These are phyloP conservation scores for Guyanaporus albipodus DNA, from an alignment of 768 basidiomycete genomes.

Conservation along the genomic window DNA sequence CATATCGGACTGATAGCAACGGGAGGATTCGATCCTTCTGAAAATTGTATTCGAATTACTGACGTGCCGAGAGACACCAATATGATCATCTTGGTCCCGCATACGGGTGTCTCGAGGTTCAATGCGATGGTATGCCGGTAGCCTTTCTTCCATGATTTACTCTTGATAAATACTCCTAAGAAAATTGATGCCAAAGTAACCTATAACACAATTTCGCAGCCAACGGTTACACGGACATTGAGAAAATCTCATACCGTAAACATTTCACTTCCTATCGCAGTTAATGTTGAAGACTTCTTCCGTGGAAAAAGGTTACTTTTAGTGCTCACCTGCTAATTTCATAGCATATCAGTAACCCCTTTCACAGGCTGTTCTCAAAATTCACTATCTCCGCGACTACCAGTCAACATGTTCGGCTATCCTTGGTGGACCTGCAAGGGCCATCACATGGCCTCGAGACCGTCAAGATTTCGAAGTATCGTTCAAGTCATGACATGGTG, in stretches of 20 bases:
- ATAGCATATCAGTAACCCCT: background rate
- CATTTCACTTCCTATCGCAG: constrained; percentile 76
- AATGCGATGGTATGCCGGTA: constrained; percentile 51
- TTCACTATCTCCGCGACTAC: constrained; percentile 86
- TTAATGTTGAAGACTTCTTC: constrained; percentile 97
- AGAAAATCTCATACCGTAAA: constrained; percentile 52
- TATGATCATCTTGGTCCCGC: constrained; percentile 55
- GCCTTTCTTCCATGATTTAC: background rate
- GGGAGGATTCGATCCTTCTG: constrained; percentile 35
- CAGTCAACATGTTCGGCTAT: constrained; percentile 74
- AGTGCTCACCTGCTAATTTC: background rate
- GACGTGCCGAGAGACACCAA: constrained; percentile 46
- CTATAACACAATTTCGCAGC: constrained; percentile 59
- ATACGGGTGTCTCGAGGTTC: constrained; percentile 60
- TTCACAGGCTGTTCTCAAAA: constrained; percentile 75
- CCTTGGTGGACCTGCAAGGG: constrained; percentile 50
- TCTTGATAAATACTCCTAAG: constrained; percentile 33
- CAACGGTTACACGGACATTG: constrained; percentile 50
- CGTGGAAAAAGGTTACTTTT: constrained; percentile 64
- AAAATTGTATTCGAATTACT: constrained; percentile 42
- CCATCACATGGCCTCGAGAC: constrained; percentile 42
- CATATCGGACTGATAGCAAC: constrained; percentile 15
- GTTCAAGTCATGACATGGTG: constrained; percentile 43
- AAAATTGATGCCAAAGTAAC: constrained; percentile 66
- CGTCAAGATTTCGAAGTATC: constrained; percentile 50